Evolutionary conservation across 75 land plant genomes (phyloP).

Genomic region (Pinus taeda): DNA sequence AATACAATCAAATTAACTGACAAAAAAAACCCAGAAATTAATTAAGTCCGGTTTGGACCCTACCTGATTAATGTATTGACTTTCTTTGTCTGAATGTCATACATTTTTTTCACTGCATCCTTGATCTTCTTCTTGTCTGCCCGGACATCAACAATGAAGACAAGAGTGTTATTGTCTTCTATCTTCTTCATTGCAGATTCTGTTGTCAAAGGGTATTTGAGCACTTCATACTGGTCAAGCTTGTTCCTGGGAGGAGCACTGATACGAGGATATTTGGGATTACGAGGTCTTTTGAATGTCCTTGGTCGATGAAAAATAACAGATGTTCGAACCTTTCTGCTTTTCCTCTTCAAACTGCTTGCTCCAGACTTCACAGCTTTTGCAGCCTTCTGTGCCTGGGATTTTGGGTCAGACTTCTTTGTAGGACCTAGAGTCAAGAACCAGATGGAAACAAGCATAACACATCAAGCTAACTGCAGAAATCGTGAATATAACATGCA

Average conservation of each 20-base stretch:
- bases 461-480: too few relatives aligned
- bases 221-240: constrained; percentile 69
- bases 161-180: constrained; percentile 74
- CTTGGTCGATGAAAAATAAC: constrained; percentile 58
- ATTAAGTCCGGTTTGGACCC: not conserved
- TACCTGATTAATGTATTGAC: constrained; percentile 62
- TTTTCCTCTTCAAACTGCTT: constrained; percentile 25
- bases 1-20: not conserved
- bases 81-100: constrained; percentile 62
- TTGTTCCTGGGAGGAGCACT: constrained; percentile 55
- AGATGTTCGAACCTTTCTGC: constrained; percentile 47
- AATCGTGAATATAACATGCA: too few relatives aligned
- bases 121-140: constrained; percentile 75
- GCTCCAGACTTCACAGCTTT: constrained; percentile 52
- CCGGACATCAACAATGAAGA: constrained; percentile 72
- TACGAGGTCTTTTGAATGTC: constrained; percentile 33
- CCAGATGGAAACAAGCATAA: too few relatives aligned
- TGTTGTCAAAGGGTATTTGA: constrained; percentile 63
- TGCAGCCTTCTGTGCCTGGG: constrained; percentile 52
- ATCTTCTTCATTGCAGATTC: constrained; percentile 86
- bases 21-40: not conserved
- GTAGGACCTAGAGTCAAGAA: not conserved
- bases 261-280: constrained; percentile 52
- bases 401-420: constrained; percentile 26
- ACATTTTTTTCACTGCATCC: constrained; percentile 69